Base-by-base conservation (phyloP, 2,329 filamentous ascomycete species). In the Monosporascus sp. region DNA sequence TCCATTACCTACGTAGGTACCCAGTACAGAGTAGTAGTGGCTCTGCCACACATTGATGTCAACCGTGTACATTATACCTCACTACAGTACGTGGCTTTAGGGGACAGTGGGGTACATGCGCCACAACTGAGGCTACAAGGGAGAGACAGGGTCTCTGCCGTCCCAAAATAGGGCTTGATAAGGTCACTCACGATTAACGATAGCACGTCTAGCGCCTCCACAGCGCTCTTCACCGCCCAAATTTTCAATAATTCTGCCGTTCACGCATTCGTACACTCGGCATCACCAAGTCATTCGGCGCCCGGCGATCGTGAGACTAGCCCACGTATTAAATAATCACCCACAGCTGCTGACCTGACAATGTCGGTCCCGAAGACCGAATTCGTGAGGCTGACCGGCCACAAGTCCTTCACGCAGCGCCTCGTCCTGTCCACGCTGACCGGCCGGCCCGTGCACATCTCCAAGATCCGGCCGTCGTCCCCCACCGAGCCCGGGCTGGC, bases 361-460 rank as follows among this genome's bases (percentile, higher is more conserved):
- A 68, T 68, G 66, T 64, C 67, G 49, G 47, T 61, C 40, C 60
- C 65, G 24, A 64, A 74, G 60, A 72, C 78, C 56, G 79, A 82
- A 53, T 84, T 78, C 64, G 70, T 96, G 54, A 85, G 85, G 61
- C 92, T 99, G 70, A 93, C 89, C 49, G 87, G 89, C 63, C 91
- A 96, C 70, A 86, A 87, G 63, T 85, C 88, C 61, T 87, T 99
- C 57, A 80, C 89, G 37, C 86, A 91, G 63, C 89, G 94, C 51
- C 85, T 99, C 45, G 83, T 96, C 45, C 85, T 99, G 51, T 85
- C 94, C 20, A 97, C 94, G 2, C 84, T 99, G 56, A 96, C 92
- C 58, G 94, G 94, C 62, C 85, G 88, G 38, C 86, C 94, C 2
- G 77, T 97, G 52, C 91, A 93, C 73, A 93, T 99, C 69, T 94